Percentiles rank a stretch among this genome's conserved stretches.
phyloP scores from a whole-genome alignment of 2,329 filamentous ascomycete species.

The Colletotrichum gloeosporioides region DNA sequence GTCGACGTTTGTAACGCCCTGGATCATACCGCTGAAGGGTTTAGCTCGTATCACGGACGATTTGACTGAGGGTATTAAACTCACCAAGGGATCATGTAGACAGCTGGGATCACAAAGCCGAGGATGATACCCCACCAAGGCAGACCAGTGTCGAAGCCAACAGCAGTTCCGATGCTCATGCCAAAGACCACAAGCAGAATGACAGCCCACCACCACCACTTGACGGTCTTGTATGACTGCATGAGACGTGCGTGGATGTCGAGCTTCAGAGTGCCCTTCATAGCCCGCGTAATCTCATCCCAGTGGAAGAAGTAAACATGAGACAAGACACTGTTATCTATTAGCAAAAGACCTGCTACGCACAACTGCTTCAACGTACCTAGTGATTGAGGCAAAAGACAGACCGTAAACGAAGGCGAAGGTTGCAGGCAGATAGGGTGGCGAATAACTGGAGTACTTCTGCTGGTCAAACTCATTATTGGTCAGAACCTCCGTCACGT shows the following conservation, averaged over 20 bases:
- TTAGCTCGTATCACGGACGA: background rate
- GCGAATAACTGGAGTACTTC: conserved; percentile 56
- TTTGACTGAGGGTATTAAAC: background rate
- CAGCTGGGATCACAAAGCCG: conserved; percentile 46
- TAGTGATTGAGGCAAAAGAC: conserved; percentile 73
- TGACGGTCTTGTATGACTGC: conserved; percentile 61
- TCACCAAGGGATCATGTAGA: conserved; percentile 52
- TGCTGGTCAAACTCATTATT: conserved; percentile 48
- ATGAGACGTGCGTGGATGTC: conserved; percentile 57
- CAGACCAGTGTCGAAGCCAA: conserved; percentile 59
- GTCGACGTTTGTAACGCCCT: conserved; percentile 46
- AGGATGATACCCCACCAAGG: conserved; percentile 61
- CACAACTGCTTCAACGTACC: background rate
- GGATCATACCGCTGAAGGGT: conserved; percentile 39
- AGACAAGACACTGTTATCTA: conserved; percentile 41
- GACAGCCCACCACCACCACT: conserved; percentile 60
- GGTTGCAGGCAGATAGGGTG: conserved; percentile 54
- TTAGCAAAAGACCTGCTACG: conserved; percentile 33
- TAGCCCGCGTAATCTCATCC: conserved; percentile 39
- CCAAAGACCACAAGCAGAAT: conserved; percentile 49
- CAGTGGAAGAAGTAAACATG: conserved; percentile 46
- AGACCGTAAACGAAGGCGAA: conserved; percentile 57
- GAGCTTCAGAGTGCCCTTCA: conserved; percentile 12
- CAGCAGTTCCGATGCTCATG: conserved; percentile 36
- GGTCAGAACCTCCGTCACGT: conserved; percentile 47